Evolutionary conservation across 768 basidiomycete species (phyloP).

Genomic region (Phylloporus arenicola): DNA sequence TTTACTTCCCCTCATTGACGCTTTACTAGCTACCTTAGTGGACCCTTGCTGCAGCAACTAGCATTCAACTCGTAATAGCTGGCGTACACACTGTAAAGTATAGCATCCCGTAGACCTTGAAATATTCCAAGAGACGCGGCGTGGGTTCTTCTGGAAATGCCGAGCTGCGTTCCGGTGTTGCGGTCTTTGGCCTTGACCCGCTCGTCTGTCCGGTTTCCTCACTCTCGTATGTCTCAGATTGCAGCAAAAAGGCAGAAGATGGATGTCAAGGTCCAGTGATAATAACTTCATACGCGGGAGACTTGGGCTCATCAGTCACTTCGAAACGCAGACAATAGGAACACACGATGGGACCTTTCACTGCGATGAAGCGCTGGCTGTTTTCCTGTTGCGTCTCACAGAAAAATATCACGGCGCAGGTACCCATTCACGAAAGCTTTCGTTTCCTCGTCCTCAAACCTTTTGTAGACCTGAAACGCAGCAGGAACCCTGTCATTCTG

Average conservation of each 20-base stretch:
- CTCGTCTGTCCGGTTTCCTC: background rate
- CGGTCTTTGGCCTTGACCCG: background rate
- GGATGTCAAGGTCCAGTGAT: slow-evolving; percentile 34
- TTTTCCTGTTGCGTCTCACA: slow-evolving; percentile 81
- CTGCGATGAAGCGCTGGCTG: slow-evolving; percentile 94
- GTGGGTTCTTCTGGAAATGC: background rate
- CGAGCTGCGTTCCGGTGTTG: background rate
- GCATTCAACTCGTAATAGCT: slow-evolving; percentile 16
- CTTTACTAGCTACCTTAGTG: slow-evolving; percentile 21
- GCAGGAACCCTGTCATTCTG: slow-evolving; percentile 64
- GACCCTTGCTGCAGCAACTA: slow-evolving; percentile 14
- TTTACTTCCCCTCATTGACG: slow-evolving; percentile 24
- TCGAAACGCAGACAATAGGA: slow-evolving; percentile 61
- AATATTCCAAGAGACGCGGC: background rate
- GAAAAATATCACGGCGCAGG: slow-evolving; percentile 70
- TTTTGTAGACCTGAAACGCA: slow-evolving; percentile 57
- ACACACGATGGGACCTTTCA: slow-evolving; percentile 97
- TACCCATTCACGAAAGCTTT: slow-evolving; percentile 26
- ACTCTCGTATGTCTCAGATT: slow-evolving; percentile 21
- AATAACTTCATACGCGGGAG: background rate
- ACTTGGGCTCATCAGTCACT: background rate
- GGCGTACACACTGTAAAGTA: slow-evolving; percentile 21
- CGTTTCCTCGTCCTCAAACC: slow-evolving; percentile 1
- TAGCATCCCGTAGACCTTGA: slow-evolving; percentile 15
- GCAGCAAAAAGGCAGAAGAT: slow-evolving; percentile 41